phyloP scores from a whole-genome alignment of 1,284 basidiomycete species.

The Xanthoconium separans region DNA sequence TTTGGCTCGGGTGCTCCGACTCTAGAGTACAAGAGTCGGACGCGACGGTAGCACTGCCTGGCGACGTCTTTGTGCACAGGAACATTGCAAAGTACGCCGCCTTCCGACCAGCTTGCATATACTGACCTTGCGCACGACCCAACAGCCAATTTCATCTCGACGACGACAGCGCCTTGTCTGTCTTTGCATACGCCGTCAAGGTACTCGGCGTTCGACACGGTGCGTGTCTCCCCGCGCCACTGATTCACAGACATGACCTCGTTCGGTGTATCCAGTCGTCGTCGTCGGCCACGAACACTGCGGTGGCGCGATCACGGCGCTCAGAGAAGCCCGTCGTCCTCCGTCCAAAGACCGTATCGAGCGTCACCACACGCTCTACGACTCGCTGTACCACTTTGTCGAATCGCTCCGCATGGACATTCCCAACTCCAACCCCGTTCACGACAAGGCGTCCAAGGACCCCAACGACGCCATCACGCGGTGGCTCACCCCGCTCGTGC shows the following conservation, averaged over 20 bases:
- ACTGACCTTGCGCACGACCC: no score
- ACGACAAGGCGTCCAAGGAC: conserved; percentile 13
- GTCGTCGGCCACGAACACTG: conserved; percentile 31
- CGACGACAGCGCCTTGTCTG: conserved; percentile 26
- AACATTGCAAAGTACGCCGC: conserved; percentile 45
- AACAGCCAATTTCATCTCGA: conserved; percentile 25
- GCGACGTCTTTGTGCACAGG: conserved; percentile 50
- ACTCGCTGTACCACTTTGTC: conserved; percentile 17
- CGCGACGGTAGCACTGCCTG: conserved; percentile 39
- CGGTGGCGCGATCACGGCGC: conserved; percentile 21
- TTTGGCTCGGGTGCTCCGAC: conserved; percentile 60
- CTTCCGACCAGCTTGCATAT: not conserved
- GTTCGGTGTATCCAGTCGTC: conserved; percentile 6
- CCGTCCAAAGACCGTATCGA: not conserved
- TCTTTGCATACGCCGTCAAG: conserved; percentile 20
- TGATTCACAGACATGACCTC: not conserved
- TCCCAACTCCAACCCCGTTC: not conserved
- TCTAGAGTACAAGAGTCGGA: conserved; percentile 47
- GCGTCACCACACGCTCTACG: conserved; percentile 10
- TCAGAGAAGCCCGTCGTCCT: conserved; percentile 6
- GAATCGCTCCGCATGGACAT: not conserved
- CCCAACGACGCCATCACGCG: conserved; percentile 44
- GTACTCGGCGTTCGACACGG: conserved; percentile 19
- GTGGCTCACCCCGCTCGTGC: conserved; percentile 74
- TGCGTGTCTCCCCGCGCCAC: not conserved